Conservation (phyloP, 2,329 filamentous ascomycete genomes). For the Curvularia sp. region DNA sequence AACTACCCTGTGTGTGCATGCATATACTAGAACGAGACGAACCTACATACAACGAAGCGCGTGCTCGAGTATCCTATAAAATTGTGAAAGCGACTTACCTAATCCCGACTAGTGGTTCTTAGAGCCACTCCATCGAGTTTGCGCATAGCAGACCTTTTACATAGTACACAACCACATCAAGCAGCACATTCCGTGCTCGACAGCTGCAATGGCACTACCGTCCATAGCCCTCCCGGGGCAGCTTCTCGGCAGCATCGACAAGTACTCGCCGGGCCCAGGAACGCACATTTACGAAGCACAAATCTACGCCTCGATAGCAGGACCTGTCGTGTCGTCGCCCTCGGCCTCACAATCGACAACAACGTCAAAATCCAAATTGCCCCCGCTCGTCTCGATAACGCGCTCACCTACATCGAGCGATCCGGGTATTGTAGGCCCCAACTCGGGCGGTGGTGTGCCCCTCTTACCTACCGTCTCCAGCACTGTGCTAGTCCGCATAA, state of each 20-base stretch:
- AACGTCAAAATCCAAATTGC: conserved; percentile 60
- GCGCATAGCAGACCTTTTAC: not conserved
- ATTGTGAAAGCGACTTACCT: not conserved
- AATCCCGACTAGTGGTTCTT: not conserved
- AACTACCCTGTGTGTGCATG: conserved; percentile 5
- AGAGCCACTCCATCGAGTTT: not conserved
- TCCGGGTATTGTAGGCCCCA: conserved; percentile 31
- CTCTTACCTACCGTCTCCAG: conserved; percentile 83
- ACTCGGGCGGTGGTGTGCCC: conserved; percentile 62
- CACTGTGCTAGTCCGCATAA: conserved; percentile 82
- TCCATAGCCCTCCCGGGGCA: conserved; percentile 80
- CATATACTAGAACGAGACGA: conserved; percentile 5
- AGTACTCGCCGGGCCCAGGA: conserved; percentile 77
- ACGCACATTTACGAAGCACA: conserved; percentile 80
- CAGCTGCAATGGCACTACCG: conserved; percentile 45
- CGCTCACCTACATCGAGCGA: conserved; percentile 29
- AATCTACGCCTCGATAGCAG: conserved; percentile 83
- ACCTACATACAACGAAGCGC: not conserved
- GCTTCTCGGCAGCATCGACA: conserved; percentile 70
- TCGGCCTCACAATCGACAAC: conserved; percentile 56
- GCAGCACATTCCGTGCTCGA: not conserved
- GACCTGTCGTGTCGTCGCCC: conserved; percentile 62
- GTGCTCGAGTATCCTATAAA: not conserved
- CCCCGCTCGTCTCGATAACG: conserved; percentile 49
- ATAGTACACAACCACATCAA: not conserved